Evolutionary conservation across 257 asterid species (phyloP).

Genomic region (Scutellaria baicalensis): DNA sequence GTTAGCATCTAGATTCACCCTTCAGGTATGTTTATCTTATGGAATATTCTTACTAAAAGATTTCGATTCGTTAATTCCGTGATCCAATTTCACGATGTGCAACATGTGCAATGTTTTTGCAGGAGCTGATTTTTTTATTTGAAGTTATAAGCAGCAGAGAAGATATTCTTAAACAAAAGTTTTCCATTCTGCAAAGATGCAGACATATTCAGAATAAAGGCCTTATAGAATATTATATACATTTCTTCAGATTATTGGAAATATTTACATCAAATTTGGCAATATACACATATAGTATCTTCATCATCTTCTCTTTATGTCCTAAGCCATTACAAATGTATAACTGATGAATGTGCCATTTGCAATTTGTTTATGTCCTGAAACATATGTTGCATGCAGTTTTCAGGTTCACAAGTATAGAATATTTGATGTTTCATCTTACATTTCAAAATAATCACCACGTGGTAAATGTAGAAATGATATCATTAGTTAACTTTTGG

Average conservation of each 20-base stretch:
- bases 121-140: neutral
- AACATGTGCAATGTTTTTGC: neutral
- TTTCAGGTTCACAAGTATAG: no score
- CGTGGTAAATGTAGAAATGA: no score
- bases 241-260: neutral
- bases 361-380: no score
- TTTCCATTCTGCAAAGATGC: conserved; percentile 10
- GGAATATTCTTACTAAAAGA: neutral
- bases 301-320: neutral
- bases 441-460: no score
- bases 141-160: conserved; percentile 4
- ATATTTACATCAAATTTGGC: neutral
- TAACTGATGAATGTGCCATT: neutral
- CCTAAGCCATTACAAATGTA: neutral
- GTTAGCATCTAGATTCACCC: conserved; percentile 13
- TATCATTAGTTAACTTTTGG: no score
- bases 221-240: neutral
- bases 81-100: neutral
- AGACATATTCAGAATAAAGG: neutral
- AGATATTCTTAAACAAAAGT: conserved; percentile 15
- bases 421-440: no score
- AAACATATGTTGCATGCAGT: no score
- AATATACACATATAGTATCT: neutral
- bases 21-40: neutral
- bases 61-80: neutral